Evolutionary conservation across 805 yeast genomes (phyloP).

Genomic region (Suhomyces sp.): DNA sequence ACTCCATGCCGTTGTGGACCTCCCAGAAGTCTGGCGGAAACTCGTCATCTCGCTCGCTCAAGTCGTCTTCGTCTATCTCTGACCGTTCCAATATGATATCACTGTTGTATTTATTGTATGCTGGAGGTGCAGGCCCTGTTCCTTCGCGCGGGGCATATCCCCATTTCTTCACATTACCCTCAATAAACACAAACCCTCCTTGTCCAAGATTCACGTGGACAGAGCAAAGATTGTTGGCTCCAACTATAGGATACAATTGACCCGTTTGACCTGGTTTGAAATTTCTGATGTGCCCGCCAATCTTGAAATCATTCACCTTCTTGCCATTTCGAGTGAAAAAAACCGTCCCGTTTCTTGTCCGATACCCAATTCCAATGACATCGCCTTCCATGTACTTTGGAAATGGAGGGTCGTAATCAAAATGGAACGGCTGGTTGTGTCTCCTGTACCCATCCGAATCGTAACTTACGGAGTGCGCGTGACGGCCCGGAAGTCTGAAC

Average conservation of each 20-base stretch:
- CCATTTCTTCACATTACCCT: conserved; percentile 93
- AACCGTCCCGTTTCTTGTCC: conserved; percentile 76
- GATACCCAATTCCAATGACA: conserved; percentile 88
- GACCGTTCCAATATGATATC: conserved; percentile 74
- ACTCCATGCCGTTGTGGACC: conserved; percentile 16
- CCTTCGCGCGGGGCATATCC: conserved; percentile 93
- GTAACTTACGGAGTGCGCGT: conserved; percentile 78
- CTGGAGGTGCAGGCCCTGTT: conserved; percentile 87
- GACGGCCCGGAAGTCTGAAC: conserved; percentile 91
- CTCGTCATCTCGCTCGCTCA: conserved; percentile 42
- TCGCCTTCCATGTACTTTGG: conserved; percentile 77
- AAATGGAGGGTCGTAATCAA: conserved; percentile 45
- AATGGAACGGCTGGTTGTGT: conserved; percentile 68
- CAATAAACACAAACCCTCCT: conserved; percentile 83
- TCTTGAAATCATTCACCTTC: conserved; percentile 73
- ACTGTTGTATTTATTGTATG: conserved; percentile 74
- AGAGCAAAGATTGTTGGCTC: conserved; percentile 76
- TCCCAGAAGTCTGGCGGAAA: conserved; percentile 61
- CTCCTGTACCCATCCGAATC: conserved; percentile 83
- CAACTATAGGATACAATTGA: conserved; percentile 81
- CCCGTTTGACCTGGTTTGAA: conserved; percentile 50
- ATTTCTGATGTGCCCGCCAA: conserved; percentile 76
- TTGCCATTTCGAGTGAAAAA: conserved; percentile 95
- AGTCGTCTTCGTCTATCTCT: conserved; percentile 50
- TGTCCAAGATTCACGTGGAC: conserved; percentile 91